phyloP scores from a whole-genome alignment of 2,329 filamentous ascomycete species.

The Trichothecium sympodiale region DNA sequence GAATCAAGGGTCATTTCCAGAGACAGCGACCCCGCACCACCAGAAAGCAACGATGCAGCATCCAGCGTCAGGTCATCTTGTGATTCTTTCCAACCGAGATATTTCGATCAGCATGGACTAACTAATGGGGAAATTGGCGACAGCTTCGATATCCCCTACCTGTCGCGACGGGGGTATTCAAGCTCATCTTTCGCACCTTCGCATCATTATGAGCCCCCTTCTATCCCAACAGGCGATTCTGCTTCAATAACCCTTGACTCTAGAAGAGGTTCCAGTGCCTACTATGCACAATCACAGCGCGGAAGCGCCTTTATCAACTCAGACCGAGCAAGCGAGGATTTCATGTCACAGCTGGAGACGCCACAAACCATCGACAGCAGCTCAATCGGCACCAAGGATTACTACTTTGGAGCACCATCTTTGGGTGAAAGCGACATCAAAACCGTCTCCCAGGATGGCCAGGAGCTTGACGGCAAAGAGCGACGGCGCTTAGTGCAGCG shows the following conservation, averaged over 20 bases:
- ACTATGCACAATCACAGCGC: constrained; percentile 25
- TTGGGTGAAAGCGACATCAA: constrained; percentile 26
- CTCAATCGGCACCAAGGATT: constrained; percentile 32
- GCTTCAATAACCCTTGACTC: constrained; percentile 22
- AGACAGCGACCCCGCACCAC: constrained; percentile 11
- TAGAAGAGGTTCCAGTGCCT: constrained; percentile 29
- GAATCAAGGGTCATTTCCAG: constrained; percentile 16
- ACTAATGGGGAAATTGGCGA: constrained; percentile 40
- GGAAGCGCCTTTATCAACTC: constrained; percentile 31
- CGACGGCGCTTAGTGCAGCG: constrained; percentile 68
- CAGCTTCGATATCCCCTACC: constrained; percentile 38
- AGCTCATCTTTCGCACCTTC: constrained; percentile 21
- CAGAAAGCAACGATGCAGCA: constrained; percentile 6
- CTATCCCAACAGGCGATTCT: constrained; percentile 28
- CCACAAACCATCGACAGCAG: constrained; percentile 34
- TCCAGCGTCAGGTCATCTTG: constrained; percentile 1
- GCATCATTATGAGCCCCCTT: constrained; percentile 40
- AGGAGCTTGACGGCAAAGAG: constrained; percentile 38
- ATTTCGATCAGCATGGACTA: constrained; percentile 26
- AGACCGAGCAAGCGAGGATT: constrained; percentile 33
- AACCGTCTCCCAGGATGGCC: constrained; percentile 23
- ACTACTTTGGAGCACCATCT: constrained; percentile 23
- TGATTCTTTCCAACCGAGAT: constrained; percentile 10
- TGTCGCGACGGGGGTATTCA: constrained; percentile 10
- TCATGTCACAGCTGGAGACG: constrained; percentile 28